These are phyloP conservation scores for Pichia cactophila DNA, from an alignment of 1,139 yeast genomes.

Conservation along the genomic window DNA sequence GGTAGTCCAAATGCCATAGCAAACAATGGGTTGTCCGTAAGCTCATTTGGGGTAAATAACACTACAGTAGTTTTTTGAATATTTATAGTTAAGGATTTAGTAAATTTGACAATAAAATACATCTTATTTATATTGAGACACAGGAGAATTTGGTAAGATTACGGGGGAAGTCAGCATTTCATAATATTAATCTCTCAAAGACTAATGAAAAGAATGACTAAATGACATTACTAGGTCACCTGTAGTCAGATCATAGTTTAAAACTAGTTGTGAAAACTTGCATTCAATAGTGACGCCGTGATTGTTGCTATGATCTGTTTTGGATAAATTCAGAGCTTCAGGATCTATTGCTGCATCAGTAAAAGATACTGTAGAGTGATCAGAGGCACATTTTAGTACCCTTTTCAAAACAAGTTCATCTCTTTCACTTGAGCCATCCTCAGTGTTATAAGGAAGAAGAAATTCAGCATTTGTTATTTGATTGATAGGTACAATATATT, in stretches of 20 bases:
- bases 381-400: slow-evolving; percentile 25
- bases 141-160: background rate
- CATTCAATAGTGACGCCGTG: slow-evolving; percentile 12
- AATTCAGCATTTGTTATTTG: slow-evolving; percentile 25
- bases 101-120: background rate
- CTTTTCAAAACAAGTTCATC: slow-evolving; percentile 9
- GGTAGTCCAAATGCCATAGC: slow-evolving; percentile 27
- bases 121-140: background rate
- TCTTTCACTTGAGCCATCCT: background rate
- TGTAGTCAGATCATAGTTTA: slow-evolving; percentile 22
- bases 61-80: background rate
- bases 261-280: slow-evolving; percentile 25
- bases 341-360: slow-evolving; percentile 24
- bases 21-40: slow-evolving; percentile 19
- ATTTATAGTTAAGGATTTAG: background rate
- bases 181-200: background rate
- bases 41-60: background rate
- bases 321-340: slow-evolving; percentile 22
- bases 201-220: slow-evolving; percentile 24
- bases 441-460: slow-evolving; percentile 11
- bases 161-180: background rate
- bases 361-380: slow-evolving; percentile 16
- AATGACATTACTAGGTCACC: slow-evolving; percentile 25
- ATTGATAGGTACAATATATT: slow-evolving; percentile 24
- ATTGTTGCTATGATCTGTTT: slow-evolving; percentile 8